A percentile compares a stretch with the other conserved stretches of the same genome.
These are phyloP conservation scores for Pachyrhizus erosus DNA, from an alignment of 306 rosid genomes.

Conservation along the genomic window DNA sequence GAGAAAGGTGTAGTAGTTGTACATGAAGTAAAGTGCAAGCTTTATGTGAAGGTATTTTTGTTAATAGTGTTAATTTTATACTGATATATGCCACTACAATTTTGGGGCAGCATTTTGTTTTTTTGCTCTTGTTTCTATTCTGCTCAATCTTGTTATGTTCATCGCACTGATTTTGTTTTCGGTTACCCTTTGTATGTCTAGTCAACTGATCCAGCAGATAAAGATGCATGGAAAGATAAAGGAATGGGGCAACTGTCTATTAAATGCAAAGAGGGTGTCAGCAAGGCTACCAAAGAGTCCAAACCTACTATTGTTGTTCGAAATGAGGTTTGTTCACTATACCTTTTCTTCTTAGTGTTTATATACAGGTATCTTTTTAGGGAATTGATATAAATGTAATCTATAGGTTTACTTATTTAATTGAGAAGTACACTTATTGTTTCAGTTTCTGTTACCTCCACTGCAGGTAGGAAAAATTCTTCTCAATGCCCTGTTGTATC, in stretches of 20 bases:
- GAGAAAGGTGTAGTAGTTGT: conserved; percentile 89
- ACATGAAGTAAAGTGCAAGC: conserved; percentile 97
- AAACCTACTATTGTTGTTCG: conserved; percentile 92
- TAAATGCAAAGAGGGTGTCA: conserved; percentile 88
- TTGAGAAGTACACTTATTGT: conserved; percentile 14
- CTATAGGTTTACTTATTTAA: neutral
- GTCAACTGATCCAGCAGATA: conserved; percentile 86
- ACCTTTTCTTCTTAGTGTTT: neutral
- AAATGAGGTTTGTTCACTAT: conserved; percentile 72
- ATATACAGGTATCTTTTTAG: neutral
- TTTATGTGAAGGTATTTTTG: conserved; percentile 81
- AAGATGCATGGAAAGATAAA: conserved; percentile 91
- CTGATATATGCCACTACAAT: neutral
- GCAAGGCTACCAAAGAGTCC: conserved; percentile 94
- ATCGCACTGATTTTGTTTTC: conserved; percentile 10
- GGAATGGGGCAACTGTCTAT: conserved; percentile 91
- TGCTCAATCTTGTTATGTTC: conserved; percentile 22
- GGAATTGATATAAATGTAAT: neutral
- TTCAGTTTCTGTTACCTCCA: conserved; percentile 40
- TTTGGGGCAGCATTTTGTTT: conserved; percentile 22
- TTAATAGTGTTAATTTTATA: conserved; percentile 4
- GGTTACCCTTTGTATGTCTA: conserved; percentile 46
- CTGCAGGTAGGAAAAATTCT: conserved; percentile 89
- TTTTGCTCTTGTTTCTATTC: conserved; percentile 15
- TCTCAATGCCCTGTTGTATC: conserved; percentile 90